Conservation (phyloP, 345 rosid species). For the Linum usitatissimum region DNA sequence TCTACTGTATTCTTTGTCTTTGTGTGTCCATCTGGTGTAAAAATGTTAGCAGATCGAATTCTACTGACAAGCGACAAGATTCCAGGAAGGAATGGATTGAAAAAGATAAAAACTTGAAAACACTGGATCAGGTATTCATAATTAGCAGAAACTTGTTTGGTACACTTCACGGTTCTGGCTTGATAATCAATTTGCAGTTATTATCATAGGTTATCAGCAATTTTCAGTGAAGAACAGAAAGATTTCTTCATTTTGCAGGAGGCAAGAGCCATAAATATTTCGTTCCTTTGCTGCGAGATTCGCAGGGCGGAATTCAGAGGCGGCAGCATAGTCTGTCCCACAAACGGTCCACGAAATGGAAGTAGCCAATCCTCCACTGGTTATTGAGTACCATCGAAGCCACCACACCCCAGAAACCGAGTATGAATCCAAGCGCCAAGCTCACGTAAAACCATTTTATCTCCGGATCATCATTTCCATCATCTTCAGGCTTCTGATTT, state of each 20-base stretch:
- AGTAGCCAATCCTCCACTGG: conserved; percentile 10
- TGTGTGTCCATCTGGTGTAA: no score
- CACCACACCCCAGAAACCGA: conserved; percentile 3
- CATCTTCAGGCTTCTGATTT: background rate
- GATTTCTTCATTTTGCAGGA: background rate
- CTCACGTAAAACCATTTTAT: conserved; percentile 3
- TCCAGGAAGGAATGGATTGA: no score
- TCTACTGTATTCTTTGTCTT: no score
- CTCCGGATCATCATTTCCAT: background rate
- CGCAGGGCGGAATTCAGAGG: background rate
- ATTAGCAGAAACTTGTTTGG: no score
- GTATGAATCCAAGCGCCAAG: conserved; percentile 9
- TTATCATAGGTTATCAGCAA: no score
- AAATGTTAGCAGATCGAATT: no score
- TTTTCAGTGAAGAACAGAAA: background rate
- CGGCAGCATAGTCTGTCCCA: background rate
- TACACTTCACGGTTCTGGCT: no score
- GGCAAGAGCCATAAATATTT: background rate
- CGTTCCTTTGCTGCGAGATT: background rate
- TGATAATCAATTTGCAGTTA: no score
- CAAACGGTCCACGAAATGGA: background rate
- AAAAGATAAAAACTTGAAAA: no score
- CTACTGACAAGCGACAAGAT: no score
- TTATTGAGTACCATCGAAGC: background rate
- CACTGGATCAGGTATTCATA: no score